Base-by-base conservation (phyloP, 1,284 basidiomycete genomes). In the Heterobasidion irregulare region DNA sequence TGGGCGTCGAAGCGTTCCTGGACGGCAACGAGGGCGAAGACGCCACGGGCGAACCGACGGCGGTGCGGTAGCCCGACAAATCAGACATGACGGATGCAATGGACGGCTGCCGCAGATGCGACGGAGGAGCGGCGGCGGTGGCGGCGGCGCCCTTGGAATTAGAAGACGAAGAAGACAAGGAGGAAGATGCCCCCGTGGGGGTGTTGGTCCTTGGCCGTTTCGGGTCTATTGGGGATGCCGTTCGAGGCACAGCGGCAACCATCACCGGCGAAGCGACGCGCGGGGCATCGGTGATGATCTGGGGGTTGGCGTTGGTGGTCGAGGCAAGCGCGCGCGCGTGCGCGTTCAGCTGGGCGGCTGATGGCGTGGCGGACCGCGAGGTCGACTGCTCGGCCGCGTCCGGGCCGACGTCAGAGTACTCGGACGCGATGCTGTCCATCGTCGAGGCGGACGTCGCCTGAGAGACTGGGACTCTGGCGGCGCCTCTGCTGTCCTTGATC, bases 61-160 rank as follows among this genome's bases (percentile, higher is more conserved):
- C 76, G 1, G 80, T 84, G 10, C 74, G 76, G 59, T 84, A 84
- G 33, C 71, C 71, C 12, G 79, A 80, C 1, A 73, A 62, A 57
- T 85, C 84, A 2, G 85, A 86, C 65, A 83, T 73, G 46, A 85
- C 78, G 12, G 84, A 87, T 9, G 79, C 78, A 46, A 84, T 75
- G 0, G 86, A 87, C 0, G 78, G 75, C 50, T 87, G 79, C 33
- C 82, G 76, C 32, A 73, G 71, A 57, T 72, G 73, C 44, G 48
- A 32, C 6, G 12, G n/a, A 18, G 66, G 59, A 47, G 62, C 44
- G 47, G 56, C 26, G 50, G 52, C 47, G 47, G 56, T 16, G 50
- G 52, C 47, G 13, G 56, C 56, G 33, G 52, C 53, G 7, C 50
- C 35, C 35, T 34, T 51, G 12, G 49, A 51, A 48, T 48, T 48